Evolutionary conservation across 2,329 filamentous ascomycete genomes (phyloP).

Genomic region (Pestalotiopsis sp.): DNA sequence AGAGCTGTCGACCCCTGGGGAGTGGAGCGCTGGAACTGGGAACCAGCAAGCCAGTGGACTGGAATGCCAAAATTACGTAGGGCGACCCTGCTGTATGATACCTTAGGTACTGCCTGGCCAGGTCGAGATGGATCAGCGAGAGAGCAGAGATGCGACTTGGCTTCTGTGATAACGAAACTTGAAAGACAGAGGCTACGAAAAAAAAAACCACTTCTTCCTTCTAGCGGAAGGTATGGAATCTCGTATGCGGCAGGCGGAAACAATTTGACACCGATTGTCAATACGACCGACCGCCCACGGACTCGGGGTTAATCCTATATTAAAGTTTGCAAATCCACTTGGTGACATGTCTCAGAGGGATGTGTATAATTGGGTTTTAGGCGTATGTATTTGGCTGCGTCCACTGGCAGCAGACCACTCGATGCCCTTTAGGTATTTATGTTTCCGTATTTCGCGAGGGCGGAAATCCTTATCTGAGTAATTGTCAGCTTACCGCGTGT

Average conservation of each 20-base stretch:
- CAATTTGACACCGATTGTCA: neutral
- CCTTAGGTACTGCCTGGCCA: neutral
- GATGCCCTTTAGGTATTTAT: neutral
- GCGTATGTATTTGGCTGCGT: neutral
- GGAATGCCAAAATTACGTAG: neutral
- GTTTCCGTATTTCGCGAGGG: neutral
- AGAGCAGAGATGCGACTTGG: neutral
- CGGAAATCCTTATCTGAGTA: neutral
- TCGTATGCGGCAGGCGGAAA: neutral
- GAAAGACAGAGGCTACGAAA: neutral
- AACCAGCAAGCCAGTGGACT: neutral
- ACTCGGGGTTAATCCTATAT: neutral
- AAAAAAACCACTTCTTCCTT: neutral
- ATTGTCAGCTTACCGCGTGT: neutral
- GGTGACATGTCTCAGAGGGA: neutral
- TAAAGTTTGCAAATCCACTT: neutral
- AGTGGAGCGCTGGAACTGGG: neutral
- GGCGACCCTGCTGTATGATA: neutral
- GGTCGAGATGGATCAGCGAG: neutral
- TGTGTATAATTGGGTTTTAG: neutral
- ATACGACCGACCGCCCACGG: neutral
- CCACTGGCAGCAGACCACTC: too few relatives aligned
- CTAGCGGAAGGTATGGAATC: neutral
- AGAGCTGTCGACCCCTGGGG: conserved; percentile 2
- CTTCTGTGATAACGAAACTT: neutral